Evolutionary conservation across 306 rosid genomes (phyloP).

Genomic region (Leucaena leucocephala): DNA sequence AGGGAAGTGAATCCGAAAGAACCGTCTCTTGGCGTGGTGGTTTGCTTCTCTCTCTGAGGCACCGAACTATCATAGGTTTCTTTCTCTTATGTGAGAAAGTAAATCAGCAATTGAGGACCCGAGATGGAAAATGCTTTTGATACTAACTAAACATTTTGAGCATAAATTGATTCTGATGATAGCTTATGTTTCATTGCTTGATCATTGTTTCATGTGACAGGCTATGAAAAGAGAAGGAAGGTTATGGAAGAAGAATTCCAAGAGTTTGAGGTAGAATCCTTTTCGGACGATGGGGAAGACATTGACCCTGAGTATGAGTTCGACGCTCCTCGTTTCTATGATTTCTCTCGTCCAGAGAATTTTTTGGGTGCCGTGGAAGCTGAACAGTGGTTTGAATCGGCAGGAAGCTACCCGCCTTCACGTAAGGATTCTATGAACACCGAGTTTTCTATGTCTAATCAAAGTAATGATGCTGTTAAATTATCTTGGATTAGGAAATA

Average conservation of each 20-base stretch:
- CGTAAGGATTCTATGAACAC: slow-evolving; percentile 54
- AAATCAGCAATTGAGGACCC: not conserved
- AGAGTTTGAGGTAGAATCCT: slow-evolving; percentile 46
- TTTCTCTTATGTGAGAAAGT: slow-evolving; percentile 24
- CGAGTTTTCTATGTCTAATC: not conserved
- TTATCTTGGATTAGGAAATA: not conserved
- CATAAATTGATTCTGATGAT: not conserved
- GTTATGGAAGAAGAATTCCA: slow-evolving; percentile 62
- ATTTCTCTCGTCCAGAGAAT: slow-evolving; percentile 52
- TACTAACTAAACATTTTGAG: not conserved
- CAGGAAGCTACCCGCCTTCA: slow-evolving; percentile 63
- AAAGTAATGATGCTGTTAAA: not conserved
- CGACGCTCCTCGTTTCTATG: slow-evolving; percentile 68
- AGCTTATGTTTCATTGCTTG: slow-evolving; percentile 9
- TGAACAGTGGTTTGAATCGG: slow-evolving; percentile 69
- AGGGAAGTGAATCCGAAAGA: not conserved
- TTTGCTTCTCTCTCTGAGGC: slow-evolving; percentile 5
- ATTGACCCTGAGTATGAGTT: slow-evolving; percentile 69
- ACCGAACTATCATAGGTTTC: not conserved
- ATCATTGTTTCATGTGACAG: slow-evolving; percentile 18
- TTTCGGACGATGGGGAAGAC: slow-evolving; percentile 39
- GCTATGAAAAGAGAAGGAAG: slow-evolving; percentile 32
- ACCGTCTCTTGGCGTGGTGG: slow-evolving; percentile 6
- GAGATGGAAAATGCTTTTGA: not conserved
- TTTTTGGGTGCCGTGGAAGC: slow-evolving; percentile 58